Base-by-base conservation (phyloP, 352 stramenopile genomes). In the Globisporangium cystogenes region DNA sequence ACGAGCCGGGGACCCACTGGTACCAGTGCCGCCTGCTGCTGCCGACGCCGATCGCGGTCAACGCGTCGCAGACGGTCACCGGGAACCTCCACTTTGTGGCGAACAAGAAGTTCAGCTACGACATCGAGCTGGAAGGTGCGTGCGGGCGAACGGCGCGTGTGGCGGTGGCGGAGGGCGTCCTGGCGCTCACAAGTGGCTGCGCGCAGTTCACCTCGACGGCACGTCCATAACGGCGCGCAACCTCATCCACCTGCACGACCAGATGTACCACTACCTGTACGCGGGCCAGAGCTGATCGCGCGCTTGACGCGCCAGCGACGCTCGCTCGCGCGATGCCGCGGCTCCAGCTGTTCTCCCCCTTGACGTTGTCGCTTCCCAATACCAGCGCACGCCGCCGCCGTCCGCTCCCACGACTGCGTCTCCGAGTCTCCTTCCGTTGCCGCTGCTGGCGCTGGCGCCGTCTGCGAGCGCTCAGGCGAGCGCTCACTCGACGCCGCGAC, bases 51-150 rank as follows among this genome's bases (percentile, higher is more conserved):
- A 69, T 99, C 23, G 95, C 92, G 18, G 92, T 98, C 27, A 98
- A 98, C 65, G 66, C 70, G 11, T 80, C 76, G 27, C 93, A 98
- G 60, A 78, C 60, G 4, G 62, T 99, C n/a, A 88, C 62, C 11
- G 95, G 95, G 47, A 86, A 82, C 31, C 61, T 98, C 14, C 68
- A 87, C 45, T 97, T 98, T 62, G 74, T 86, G 23, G 95, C 88
- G 21, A 98, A 99, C 86, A 93, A 97, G 37, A 96, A 97, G 59
- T 97, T 96, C 67, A 98, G 91, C 72, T 99, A 99, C 81, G 80
- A 97, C 68, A 92, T 98, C 41, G 68, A 90, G 40, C 62, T 98
- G 43, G 79, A 94, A 79, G 70, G 72, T 89, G 50, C 20, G 63
- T 48, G 0, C 4, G 29, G 10, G 29, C 4, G 29, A 33, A 7